A percentile compares a stretch with the other conserved stretches of the same genome.
phyloP scores from a whole-genome alignment of 768 basidiomycete genomes.

The Mycena leptocephala region DNA sequence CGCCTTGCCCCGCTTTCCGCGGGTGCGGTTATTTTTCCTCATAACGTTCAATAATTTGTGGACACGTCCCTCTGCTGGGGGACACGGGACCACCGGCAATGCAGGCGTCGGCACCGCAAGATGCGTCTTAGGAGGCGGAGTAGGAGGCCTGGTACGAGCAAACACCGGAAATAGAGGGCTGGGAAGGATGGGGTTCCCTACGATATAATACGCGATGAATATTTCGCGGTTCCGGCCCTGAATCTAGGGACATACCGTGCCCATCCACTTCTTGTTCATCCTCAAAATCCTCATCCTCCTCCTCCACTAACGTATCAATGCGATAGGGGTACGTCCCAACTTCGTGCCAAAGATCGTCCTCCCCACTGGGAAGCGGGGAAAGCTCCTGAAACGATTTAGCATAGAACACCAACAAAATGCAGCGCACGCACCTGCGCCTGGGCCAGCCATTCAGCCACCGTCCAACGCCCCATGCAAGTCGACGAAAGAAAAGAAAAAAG shows the following conservation, averaged over 20 bases:
- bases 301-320: neutral
- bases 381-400: neutral
- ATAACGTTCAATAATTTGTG: neutral
- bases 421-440: conserved; percentile 18
- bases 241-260: neutral
- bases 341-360: neutral
- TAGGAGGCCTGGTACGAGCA: neutral
- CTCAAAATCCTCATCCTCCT: conserved; percentile 1
- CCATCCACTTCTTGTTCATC: neutral
- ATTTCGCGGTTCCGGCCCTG: neutral
- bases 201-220: neutral
- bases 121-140: conserved; percentile 7
- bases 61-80: neutral
- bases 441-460: conserved; percentile 20
- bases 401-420: neutral
- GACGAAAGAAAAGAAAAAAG: neutral
- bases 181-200: conserved; percentile 14
- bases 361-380: conserved; percentile 1
- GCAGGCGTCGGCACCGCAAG: neutral
- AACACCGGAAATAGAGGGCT: neutral
- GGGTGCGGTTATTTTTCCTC: neutral
- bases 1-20: neutral
- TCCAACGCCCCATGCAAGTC: conserved; percentile 25
- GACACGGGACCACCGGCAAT: neutral
- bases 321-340: neutral